A percentile compares a stretch with the other conserved stretches of the same genome.
phyloP scores from a whole-genome alignment of 257 asterid species.

The Datura wrightii region DNA sequence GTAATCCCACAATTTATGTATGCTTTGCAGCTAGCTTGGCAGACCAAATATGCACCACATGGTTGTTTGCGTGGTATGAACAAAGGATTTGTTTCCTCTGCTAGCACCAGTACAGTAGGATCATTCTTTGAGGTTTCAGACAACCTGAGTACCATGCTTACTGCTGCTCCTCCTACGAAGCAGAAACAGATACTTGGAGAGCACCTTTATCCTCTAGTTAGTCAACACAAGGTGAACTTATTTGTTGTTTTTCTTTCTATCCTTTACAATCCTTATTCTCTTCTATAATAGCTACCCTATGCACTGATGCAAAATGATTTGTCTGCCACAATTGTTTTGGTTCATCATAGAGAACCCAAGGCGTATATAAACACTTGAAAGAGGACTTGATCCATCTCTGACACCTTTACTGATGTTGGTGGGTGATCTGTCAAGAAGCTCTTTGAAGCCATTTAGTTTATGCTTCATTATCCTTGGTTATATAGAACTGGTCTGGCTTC shows the following conservation, averaged over 20 bases:
- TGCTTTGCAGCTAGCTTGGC: conserved; percentile 43
- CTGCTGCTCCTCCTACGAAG: conserved; percentile 68
- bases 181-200: conserved; percentile 83
- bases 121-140: conserved; percentile 55
- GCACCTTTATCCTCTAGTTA: conserved; percentile 78
- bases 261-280: neutral
- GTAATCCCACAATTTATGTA: neutral
- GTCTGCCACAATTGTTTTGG: neutral
- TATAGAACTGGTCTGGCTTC: neutral
- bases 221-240: conserved; percentile 59
- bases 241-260: neutral
- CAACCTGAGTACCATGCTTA: conserved; percentile 69
- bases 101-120: conserved; percentile 42
- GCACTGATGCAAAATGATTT: neutral
- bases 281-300: neutral
- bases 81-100: conserved; percentile 39
- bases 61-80: conserved; percentile 41
- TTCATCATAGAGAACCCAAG: conserved; percentile 4
- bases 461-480: conserved; percentile 16
- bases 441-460: neutral
- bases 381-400: neutral
- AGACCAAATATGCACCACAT: conserved; percentile 40
- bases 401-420: conserved; percentile 17
- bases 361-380: conserved; percentile 9
- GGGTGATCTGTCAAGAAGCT: neutral